Base-by-base conservation (phyloP, 1,139 yeast genomes). In the Pichia sp. region DNA sequence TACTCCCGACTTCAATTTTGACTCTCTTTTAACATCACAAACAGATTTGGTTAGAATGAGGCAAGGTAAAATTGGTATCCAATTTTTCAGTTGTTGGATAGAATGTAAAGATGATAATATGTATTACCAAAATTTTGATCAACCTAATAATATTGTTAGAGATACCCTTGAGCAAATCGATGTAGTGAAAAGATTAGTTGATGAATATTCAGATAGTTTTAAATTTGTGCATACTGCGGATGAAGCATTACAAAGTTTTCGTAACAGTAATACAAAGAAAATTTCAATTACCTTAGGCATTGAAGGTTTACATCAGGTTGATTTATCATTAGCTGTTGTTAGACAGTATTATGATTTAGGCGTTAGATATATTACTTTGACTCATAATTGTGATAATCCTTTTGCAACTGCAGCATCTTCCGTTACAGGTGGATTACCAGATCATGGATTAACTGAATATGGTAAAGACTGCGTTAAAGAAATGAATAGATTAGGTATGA, bases 351-450 rank as follows among this genome's bases (percentile, higher is more conserved):
- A 58, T 50, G 76, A 72, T 8, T 58, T 76, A 29, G 81, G 81
- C 5, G 78, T 76, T 11, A 61, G 79, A 42, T 76, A 76, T 56
- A 72, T 74, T 42, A 76, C 81, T 0, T 57, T 76, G 45, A 75
- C 79, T 2, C 81, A 76, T 52, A 76, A 75, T 55, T 75, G 81
- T 60, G 79, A 76, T 56, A 76, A 76, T 51, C 79, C 79, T 1
- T 76, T 74, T 60, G 79, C 81, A 3, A 75, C 79, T 11, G 77
- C 80, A 10, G 78, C 79, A 5, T 66, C 74, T 25, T 67, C 76
- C 0, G 67, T 69, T 5, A 53, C 71, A 6, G 77, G 68, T 27
- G 79, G 79, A 0, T 63, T 67, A 37, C 66, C 66, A 1, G 79
- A 75, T 56, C 63, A 62, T 10, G 81, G 81, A 0, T 62, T 76